These are phyloP conservation scores for Claviceps sp. DNA, from an alignment of 2,329 filamentous ascomycete species.

Conservation along the genomic window DNA sequence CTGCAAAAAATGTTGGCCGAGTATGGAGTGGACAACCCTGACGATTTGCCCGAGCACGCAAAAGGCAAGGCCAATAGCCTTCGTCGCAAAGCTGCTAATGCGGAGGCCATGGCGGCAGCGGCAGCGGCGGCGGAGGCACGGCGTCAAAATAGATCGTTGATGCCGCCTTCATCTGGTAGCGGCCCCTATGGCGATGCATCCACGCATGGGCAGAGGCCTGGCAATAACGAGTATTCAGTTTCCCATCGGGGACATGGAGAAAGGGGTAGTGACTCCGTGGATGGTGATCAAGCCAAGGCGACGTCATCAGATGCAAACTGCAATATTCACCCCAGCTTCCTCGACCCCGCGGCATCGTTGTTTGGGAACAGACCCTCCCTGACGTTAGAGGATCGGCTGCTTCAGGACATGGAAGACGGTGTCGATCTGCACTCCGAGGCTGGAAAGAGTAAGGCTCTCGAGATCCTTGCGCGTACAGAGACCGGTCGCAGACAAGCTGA, in stretches of 20 bases:
- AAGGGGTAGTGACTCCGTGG: background rate
- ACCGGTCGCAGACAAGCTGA: conserved; percentile 35
- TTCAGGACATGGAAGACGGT: conserved; percentile 31
- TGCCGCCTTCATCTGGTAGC: conserved; percentile 9
- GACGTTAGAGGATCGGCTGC: conserved; percentile 37
- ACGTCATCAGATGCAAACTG: conserved; percentile 28
- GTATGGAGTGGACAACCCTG: conserved; percentile 77
- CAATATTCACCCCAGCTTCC: conserved; percentile 28
- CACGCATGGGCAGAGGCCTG: conserved; percentile 12
- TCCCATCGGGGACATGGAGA: conserved; percentile 1
- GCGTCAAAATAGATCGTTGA: conserved; percentile 8
- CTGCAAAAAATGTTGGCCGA: conserved; percentile 88
- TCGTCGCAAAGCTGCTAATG: conserved; percentile 57
- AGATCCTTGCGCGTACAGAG: conserved; percentile 38
- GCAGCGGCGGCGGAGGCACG: conserved; percentile 23
- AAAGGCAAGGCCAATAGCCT: conserved; percentile 63
- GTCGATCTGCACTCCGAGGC: conserved; percentile 31
- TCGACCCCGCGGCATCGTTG: conserved; percentile 30
- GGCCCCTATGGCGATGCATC: conserved; percentile 13
- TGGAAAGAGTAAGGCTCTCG: conserved; percentile 36
- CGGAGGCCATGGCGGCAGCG: conserved; percentile 36
- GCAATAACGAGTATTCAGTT: conserved; percentile 7
- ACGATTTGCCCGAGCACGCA: conserved; percentile 74
- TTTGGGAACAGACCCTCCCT: conserved; percentile 25
- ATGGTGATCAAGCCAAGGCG: conserved; percentile 16